phyloP scores from a whole-genome alignment of 192 early-diverging fungal genomes.

The Neocallimastix lanati region DNA sequence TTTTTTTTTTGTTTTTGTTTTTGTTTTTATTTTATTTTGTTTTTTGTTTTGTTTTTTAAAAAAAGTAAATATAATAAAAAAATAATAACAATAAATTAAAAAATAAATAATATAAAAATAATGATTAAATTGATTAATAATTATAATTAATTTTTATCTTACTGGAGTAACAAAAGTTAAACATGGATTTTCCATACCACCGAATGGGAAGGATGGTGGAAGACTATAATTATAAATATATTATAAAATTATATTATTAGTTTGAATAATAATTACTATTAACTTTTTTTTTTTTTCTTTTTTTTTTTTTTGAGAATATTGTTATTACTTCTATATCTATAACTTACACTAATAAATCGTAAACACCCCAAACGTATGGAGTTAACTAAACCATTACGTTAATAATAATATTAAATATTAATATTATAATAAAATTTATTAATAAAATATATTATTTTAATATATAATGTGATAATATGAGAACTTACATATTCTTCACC shows the following conservation, averaged over 20 bases:
- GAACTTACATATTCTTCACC: slow-evolving; percentile 21
- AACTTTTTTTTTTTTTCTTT: background rate
- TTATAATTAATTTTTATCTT: background rate
- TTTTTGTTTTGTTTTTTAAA: no score
- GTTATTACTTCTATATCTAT: background rate
- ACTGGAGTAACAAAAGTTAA: slow-evolving; percentile 89
- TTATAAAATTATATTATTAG: no score
- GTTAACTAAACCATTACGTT: slow-evolving; percentile 35
- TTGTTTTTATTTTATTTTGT: no score
- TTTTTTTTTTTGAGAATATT: no score
- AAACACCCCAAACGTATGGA: slow-evolving; percentile 89
- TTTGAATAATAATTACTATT: slow-evolving; percentile 2
- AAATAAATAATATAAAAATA: no score
- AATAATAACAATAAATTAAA: no score
- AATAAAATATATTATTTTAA: no score
- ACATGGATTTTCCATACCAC: slow-evolving; percentile 95
- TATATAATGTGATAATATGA: no score
- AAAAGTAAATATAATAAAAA: no score
- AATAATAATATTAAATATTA: slow-evolving; percentile 39
- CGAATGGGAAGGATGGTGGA: slow-evolving; percentile 41
- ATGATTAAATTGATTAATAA: no score
- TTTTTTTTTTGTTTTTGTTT: no score
- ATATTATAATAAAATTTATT: slow-evolving; percentile 26
- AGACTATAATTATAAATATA: slow-evolving; percentile 23
- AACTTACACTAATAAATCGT: slow-evolving; percentile 62